Base-by-base conservation (phyloP, 495 filamentous ascomycete species). In the Symbiotaphrina buchneri region DNA sequence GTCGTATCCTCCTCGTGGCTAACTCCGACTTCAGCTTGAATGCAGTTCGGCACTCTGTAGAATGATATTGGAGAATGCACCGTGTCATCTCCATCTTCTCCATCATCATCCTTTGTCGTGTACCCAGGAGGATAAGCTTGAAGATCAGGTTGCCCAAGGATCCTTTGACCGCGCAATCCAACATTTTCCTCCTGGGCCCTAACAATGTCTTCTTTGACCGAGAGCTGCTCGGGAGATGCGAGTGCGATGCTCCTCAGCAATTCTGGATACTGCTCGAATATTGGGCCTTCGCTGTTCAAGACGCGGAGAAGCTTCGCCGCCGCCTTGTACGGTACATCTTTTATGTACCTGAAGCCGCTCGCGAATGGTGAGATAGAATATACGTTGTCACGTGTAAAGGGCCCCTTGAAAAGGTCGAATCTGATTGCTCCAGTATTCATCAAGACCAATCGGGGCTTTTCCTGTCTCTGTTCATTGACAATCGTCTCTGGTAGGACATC, bases 401-500 rank as follows among this genome's bases (percentile, higher is more conserved):
- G 55, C 0, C 87, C 90, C 45, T 84, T 63, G 61, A 94, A 92
- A 38, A 97, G 74, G 45, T 97, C 87, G 45, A 94, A 95, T 28
- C 87, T 75, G 34, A 95, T 69, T 2, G 76, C 75, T 6, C 87
- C 87, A 5, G 81, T 90, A 46, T 97, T 97, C 18, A 73, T 52
- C 37, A 95, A 63, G 6, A 71, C 74, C 5, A 94, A 53, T 0
- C 65, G 60, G 8, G 82, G 61, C 14, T 52, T 55, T 10, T 60
- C 52, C 45, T 41, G 17, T 60, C 36, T 17, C 39, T 41, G 10
- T 49, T 47, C 30, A 39, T 31, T 57, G 41, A 20, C 45, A 16
- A 40, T 66, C 14, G 66, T 49, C 16, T 63, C 59, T 0, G 78
- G 72, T 1, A 97, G 51, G 1, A 94, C 69, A 21, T 71, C 50